phyloP scores from a whole-genome alignment of 2,329 filamentous ascomycete genomes.

The Aaosphaeria arxii region DNA sequence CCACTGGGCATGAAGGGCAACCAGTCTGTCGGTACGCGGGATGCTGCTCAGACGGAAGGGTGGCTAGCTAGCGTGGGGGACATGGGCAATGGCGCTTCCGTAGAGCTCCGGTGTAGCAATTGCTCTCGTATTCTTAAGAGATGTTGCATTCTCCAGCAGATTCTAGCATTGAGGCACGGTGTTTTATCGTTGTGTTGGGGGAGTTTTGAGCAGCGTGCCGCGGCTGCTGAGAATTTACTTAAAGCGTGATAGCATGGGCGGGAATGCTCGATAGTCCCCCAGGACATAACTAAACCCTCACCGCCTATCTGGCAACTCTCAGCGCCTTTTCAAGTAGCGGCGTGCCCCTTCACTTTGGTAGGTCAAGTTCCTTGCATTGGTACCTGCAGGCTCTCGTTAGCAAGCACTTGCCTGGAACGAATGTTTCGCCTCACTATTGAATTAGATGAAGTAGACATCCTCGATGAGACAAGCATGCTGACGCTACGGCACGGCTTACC shows the following conservation, averaged over 20 bases:
- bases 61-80: conserved; percentile 1
- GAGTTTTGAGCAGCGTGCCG: too few species aligned
- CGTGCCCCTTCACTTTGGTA: conserved; percentile 3
- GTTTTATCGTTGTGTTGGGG: too few species aligned
- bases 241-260: too few species aligned
- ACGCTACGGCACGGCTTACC: too few species aligned
- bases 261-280: too few species aligned
- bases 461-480: too few species aligned
- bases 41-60: conserved; percentile 5
- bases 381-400: not conserved
- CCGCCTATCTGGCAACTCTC: conserved; percentile 9
- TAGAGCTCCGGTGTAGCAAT: not conserved
- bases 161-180: too few species aligned
- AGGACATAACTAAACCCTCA: conserved; percentile 2
- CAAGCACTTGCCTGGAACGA: not conserved
- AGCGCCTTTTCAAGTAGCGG: conserved; percentile 1
- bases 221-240: too few species aligned
- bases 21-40: conserved; percentile 6
- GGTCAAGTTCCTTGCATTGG: conserved; percentile 8
- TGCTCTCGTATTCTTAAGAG: not conserved
- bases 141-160: too few species aligned
- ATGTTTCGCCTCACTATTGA: too few species aligned
- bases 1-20: conserved; percentile 2
- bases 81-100: conserved; percentile 1
- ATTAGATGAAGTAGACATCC: too few species aligned